phyloP scores from a whole-genome alignment of 2,329 filamentous ascomycete genomes.

The Fusarium tupiense region DNA sequence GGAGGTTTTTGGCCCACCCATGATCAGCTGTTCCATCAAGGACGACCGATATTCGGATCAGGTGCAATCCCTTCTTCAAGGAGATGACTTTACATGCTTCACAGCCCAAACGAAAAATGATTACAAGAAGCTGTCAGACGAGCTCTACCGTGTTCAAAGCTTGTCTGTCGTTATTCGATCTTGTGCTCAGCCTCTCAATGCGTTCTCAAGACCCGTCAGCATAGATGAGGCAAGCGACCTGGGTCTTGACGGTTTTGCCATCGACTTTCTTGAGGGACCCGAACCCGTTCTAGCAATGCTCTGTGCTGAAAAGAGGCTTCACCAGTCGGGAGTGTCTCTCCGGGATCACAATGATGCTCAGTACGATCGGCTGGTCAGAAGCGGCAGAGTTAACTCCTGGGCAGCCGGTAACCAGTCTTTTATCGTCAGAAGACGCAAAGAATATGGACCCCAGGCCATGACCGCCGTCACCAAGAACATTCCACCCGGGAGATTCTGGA shows the following conservation, averaged over 20 bases:
- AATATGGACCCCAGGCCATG: conserved; percentile 80
- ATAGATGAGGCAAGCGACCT: conserved; percentile 62
- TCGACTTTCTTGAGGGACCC: conserved; percentile 83
- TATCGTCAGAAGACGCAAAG: conserved; percentile 73
- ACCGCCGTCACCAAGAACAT: conserved; percentile 75
- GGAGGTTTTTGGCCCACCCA: conserved; percentile 81
- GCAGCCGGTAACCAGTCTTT: conserved; percentile 74
- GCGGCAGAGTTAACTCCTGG: conserved; percentile 71
- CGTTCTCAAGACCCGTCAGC: conserved; percentile 65
- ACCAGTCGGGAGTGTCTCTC: conserved; percentile 73
- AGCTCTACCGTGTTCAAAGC: conserved; percentile 70
- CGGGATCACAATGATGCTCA: conserved; percentile 72
- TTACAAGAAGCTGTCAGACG: conserved; percentile 74
- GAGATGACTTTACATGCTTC: conserved; percentile 70
- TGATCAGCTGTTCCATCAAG: conserved; percentile 82
- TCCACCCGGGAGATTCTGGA: conserved; percentile 74
- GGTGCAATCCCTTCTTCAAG: conserved; percentile 61
- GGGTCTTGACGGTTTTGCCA: conserved; percentile 83
- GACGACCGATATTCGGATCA: conserved; percentile 71
- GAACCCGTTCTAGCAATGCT: conserved; percentile 88
- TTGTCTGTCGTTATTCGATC: conserved; percentile 79
- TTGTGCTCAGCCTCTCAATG: conserved; percentile 62
- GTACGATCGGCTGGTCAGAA: conserved; percentile 70
- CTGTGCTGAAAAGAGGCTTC: conserved; percentile 76
- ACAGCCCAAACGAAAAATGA: conserved; percentile 81